A percentile compares a stretch with the other conserved stretches of the same genome.
Evolutionary conservation across 139 green algal species (phyloP).

Genomic region (Coelastrella sp.): DNA sequence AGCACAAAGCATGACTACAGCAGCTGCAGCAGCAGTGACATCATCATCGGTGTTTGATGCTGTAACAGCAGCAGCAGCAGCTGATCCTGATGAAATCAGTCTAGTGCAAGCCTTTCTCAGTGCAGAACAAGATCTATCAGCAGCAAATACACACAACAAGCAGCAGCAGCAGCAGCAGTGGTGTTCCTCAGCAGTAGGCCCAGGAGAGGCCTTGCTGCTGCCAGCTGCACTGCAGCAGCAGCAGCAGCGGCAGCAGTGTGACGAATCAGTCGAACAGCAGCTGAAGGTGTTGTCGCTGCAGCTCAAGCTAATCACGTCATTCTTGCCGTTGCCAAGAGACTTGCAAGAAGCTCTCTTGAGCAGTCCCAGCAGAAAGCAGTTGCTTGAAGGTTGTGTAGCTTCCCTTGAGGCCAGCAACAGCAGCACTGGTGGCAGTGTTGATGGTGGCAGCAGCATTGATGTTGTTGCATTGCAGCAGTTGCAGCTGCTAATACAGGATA

Average conservation of each 20-base stretch:
- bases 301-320: not conserved
- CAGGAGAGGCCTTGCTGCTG: not conserved
- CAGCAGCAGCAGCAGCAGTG: not conserved
- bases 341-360: conserved; percentile 6
- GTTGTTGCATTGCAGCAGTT: conserved; percentile 8
- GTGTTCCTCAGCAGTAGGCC: not conserved
- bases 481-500: conserved; percentile 16
- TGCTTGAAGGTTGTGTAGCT: not conserved
- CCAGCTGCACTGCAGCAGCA: not conserved
- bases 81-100: not conserved
- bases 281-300: conserved; percentile 1
- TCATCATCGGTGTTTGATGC: not conserved
- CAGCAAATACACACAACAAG: not conserved
- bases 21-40: not conserved
- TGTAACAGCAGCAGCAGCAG: not conserved
- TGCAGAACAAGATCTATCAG: not conserved
- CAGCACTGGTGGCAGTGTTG: not conserved
- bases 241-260: conserved; percentile 1
- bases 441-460: not conserved
- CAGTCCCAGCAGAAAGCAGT: not conserved
- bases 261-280: not conserved
- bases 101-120: not conserved
- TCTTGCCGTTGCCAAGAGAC: not conserved
- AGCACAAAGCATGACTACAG: not conserved
- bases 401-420: not conserved